Base-by-base conservation (phyloP, 768 basidiomycete species). In the Russula earlei region DNA sequence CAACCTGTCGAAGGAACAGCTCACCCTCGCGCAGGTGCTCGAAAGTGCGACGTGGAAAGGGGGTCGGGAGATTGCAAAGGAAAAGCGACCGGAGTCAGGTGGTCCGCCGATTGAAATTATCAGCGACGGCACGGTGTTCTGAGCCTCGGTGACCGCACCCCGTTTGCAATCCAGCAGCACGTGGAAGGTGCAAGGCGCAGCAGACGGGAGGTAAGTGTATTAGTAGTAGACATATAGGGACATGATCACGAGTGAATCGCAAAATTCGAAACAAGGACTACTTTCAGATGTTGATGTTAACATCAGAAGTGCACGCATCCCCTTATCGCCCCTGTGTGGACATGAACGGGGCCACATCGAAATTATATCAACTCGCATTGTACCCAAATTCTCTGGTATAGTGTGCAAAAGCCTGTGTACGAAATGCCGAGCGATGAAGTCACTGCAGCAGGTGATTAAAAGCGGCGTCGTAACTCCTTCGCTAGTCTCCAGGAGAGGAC, bases 21-120 rank as follows among this genome's bases (percentile, higher is more conserved):
- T 97, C 24, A 78, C 80, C 0, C 78, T 94, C 8, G 85, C 92
- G 0, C 95, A 97, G 67, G 83, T 97, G 0, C 74, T 99, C 33
- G 95, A 98, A 71, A 84, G 85, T 49, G 94, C 93, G 2, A 98
- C 93, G 0, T 99, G 95, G 95, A 95, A 94, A 66, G 92, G 91
- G 1, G 95, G 95, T 4, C 75, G 95, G 4, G 91, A 95, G 70
- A 89, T 97, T 37, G 95, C 95, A 3, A 87, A 83, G 67, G 69
- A 75, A 67, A 83, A 80, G 67, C 72, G 94, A 5, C 86, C 84
- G 0, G 72, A 75, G 41, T 83, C 80, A 0, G 83, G 87, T 7
- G 91, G 91, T 0, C 91, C 90, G 0, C 89, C 89, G 1, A 87
- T 92, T 63, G 88, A 89, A 57, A 90, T 91, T 55, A 77, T 83